Percentiles rank a stretch among this genome's conserved stretches.
Evolutionary conservation across 1,139 yeast species (phyloP).

Genomic region (Candida sojae): DNA sequence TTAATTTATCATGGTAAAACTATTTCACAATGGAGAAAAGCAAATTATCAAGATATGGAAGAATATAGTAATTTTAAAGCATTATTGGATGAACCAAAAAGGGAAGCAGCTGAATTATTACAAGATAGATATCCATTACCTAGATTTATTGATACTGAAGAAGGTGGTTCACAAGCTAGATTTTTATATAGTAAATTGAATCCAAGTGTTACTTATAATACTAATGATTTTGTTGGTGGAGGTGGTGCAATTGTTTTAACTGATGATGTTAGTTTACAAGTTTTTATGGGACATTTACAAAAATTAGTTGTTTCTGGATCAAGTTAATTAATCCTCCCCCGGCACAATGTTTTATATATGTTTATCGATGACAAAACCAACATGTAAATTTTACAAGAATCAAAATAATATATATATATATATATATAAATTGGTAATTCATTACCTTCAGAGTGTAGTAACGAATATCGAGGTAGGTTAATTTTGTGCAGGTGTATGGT

Average conservation of each 20-base stretch:
- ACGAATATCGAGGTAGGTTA: no score
- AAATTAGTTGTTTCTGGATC: conserved; percentile 70
- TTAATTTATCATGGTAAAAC: conserved; percentile 94
- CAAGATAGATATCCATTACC: conserved; percentile 97
- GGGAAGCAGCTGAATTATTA: conserved; percentile 88
- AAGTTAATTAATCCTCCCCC: neutral
- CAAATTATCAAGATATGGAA: conserved; percentile 88
- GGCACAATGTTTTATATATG: no score
- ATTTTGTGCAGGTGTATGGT: no score
- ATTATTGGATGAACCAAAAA: conserved; percentile 84
- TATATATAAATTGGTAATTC: no score
- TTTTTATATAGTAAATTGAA: conserved; percentile 91
- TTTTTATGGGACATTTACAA: conserved; percentile 87
- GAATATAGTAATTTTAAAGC: conserved; percentile 87
- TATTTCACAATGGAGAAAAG: conserved; percentile 94
- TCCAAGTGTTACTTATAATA: conserved; percentile 83
- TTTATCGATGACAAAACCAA: no score
- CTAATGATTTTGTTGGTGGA: conserved; percentile 48
- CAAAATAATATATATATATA: no score
- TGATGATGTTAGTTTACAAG: conserved; percentile 91
- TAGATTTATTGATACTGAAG: conserved; percentile 90
- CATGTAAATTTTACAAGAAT: no score
- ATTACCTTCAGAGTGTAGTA: no score
- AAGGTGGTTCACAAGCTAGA: conserved; percentile 98
- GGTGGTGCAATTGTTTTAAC: conserved; percentile 83